phyloP scores from a whole-genome alignment of 2,329 filamentous ascomycete genomes.

The Tolypocladium tundrense region DNA sequence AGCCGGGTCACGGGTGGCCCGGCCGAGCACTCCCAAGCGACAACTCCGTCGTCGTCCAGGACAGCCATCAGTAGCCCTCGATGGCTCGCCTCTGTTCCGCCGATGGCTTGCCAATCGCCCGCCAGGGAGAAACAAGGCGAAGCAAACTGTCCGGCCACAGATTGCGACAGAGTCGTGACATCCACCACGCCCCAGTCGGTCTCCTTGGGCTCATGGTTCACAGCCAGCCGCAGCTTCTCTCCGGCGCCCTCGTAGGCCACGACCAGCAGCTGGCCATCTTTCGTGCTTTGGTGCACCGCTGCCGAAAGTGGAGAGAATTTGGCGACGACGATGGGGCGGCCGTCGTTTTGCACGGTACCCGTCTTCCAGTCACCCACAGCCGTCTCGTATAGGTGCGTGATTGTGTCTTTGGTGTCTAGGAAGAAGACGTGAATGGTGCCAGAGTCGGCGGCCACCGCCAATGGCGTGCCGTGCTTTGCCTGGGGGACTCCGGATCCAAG shows the following conservation, averaged over 20 bases:
- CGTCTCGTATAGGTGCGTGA: slow-evolving; percentile 7
- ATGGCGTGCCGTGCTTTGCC: slow-evolving; percentile 9
- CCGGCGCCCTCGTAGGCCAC: slow-evolving; percentile 8
- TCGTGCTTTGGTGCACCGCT: slow-evolving; percentile 8
- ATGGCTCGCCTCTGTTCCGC: neutral
- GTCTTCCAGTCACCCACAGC: slow-evolving; percentile 8
- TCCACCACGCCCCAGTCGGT: slow-evolving; percentile 6
- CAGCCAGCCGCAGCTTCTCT: slow-evolving; percentile 8
- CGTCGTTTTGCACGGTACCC: slow-evolving; percentile 1
- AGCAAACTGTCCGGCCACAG: slow-evolving; percentile 6
- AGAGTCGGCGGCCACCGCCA: slow-evolving; percentile 6
- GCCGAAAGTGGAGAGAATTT: slow-evolving; percentile 8
- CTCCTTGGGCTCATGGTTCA: slow-evolving; percentile 5
- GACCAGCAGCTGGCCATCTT: slow-evolving; percentile 4
- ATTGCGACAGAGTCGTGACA: slow-evolving; percentile 3
- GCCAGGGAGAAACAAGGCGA: slow-evolving; percentile 8
- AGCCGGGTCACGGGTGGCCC: slow-evolving; percentile 4
- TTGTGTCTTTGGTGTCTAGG: slow-evolving; percentile 6
- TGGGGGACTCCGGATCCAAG: slow-evolving; percentile 1
- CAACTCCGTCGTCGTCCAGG: slow-evolving; percentile 5
- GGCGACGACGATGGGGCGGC: slow-evolving; percentile 1
- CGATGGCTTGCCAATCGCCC: slow-evolving; percentile 7
- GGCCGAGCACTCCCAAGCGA: slow-evolving; percentile 10
- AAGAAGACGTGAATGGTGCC: slow-evolving; percentile 13
- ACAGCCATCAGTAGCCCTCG: slow-evolving; percentile 8